A percentile compares a stretch with the other conserved stretches of the same genome.
These are phyloP conservation scores for Allantophomopsis lycopodina DNA, from an alignment of 2,329 filamentous ascomycete species.

Conservation along the genomic window DNA sequence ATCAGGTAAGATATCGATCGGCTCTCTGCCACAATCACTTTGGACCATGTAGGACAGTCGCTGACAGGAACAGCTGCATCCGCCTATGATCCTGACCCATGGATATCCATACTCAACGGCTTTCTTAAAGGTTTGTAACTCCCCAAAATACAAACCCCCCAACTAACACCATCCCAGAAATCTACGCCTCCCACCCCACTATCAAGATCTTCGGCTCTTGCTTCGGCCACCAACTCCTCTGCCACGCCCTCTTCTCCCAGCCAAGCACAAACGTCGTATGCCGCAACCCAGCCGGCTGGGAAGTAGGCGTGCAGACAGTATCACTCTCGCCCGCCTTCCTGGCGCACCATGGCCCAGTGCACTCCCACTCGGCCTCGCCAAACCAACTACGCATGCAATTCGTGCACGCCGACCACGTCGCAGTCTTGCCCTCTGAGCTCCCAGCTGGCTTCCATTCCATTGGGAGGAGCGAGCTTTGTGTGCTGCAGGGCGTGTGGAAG, in stretches of 20 bases:
- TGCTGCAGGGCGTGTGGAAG: conserved; percentile 24
- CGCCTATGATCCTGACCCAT: conserved; percentile 7
- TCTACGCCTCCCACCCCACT: conserved; percentile 14
- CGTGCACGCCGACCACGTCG: conserved; percentile 22
- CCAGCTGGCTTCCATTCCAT: conserved; percentile 9
- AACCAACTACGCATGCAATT: conserved; percentile 19
- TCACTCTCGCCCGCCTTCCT: conserved; percentile 11
- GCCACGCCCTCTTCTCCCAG: conserved; percentile 20
- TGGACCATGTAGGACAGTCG: no score
- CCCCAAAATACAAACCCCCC: no score
- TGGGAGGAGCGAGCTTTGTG: conserved; percentile 17
- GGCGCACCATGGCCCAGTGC: conserved; percentile 6
- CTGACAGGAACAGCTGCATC: conserved; percentile 3
- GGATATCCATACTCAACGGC: conserved; percentile 5
- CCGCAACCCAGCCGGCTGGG: conserved; percentile 15
- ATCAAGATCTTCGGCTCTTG: conserved; percentile 28
- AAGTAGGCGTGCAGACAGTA: conserved; percentile 18
- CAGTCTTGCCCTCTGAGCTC: conserved; percentile 5
- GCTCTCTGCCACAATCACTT: no score
- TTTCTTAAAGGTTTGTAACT: conserved; percentile 18
- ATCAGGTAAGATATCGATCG: conserved; percentile 12
- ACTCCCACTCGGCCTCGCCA: neutral
- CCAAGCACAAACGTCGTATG: conserved; percentile 4
- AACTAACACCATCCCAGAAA: conserved; percentile 2
- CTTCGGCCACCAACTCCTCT: conserved; percentile 27